These are phyloP conservation scores for Kodamaea suecica DNA, from an alignment of 1,139 yeast species.

Conservation along the genomic window DNA sequence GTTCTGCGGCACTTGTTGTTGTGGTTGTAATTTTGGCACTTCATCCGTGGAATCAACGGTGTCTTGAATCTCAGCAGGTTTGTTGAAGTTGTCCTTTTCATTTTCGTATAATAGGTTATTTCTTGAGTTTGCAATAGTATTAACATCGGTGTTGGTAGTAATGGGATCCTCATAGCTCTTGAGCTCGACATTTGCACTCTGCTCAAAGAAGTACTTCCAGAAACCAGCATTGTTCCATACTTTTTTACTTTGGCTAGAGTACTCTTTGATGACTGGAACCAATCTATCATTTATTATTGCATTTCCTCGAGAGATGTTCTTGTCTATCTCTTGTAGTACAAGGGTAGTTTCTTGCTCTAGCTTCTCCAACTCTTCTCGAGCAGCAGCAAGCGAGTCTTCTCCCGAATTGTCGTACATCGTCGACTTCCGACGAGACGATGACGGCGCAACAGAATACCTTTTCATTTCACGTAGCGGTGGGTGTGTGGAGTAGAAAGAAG, in stretches of 20 bases:
- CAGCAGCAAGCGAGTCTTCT: slow-evolving; percentile 41
- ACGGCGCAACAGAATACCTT: slow-evolving; percentile 40
- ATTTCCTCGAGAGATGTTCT: slow-evolving; percentile 62
- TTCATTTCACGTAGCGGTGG: too few relatives aligned
- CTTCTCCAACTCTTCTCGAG: slow-evolving; percentile 61
- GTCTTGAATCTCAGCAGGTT: slow-evolving; percentile 1
- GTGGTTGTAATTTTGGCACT: slow-evolving; percentile 1
- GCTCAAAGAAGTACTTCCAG: slow-evolving; percentile 75
- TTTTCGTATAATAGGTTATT: slow-evolving; percentile 5
- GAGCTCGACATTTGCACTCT: slow-evolving; percentile 67
- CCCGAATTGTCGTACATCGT: slow-evolving; percentile 16
- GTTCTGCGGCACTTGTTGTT: slow-evolving; percentile 3
- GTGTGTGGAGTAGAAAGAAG: too few relatives aligned
- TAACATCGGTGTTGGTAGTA: slow-evolving; percentile 16
- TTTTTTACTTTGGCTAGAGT: slow-evolving; percentile 51
- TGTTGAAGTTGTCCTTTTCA: slow-evolving; percentile 5
- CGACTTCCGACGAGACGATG: slow-evolving; percentile 38
- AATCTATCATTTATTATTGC: slow-evolving; percentile 59
- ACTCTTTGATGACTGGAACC: slow-evolving; percentile 58
- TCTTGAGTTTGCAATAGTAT: slow-evolving; percentile 17
- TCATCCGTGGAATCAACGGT: slow-evolving; percentile 2
- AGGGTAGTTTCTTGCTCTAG: slow-evolving; percentile 81
- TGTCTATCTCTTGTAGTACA: slow-evolving; percentile 75
- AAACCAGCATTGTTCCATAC: slow-evolving; percentile 64
- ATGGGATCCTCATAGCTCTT: slow-evolving; percentile 55